These are phyloP conservation scores for Dothiorella sarmentorum DNA, from an alignment of 2,329 filamentous ascomycete species.

Conservation along the genomic window DNA sequence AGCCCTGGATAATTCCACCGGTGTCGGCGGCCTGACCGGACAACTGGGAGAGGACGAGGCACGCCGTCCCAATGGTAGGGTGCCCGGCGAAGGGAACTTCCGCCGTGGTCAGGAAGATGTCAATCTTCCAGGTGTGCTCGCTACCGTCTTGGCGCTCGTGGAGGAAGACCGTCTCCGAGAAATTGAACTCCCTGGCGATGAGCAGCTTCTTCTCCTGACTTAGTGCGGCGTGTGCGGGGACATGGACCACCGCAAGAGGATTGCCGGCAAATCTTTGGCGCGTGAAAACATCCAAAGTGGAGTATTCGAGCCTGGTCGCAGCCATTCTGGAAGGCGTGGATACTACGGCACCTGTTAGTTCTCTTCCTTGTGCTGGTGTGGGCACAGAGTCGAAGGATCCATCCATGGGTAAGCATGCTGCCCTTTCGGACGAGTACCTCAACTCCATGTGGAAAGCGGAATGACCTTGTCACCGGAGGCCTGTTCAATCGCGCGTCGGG, in stretches of 20 bases:
- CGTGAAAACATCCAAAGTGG: slow-evolving; percentile 50
- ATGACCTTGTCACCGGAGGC: not conserved
- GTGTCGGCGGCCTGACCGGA: slow-evolving; percentile 15
- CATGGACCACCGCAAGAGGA: slow-evolving; percentile 54
- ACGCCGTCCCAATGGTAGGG: slow-evolving; percentile 55
- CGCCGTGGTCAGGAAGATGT: slow-evolving; percentile 52
- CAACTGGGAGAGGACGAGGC: slow-evolving; percentile 41
- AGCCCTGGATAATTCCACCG: slow-evolving; percentile 32
- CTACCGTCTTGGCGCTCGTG: slow-evolving; percentile 36
- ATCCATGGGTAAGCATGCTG: not conserved
- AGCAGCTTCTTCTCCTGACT: slow-evolving; percentile 51
- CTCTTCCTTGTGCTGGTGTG: not conserved
- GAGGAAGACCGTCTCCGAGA: slow-evolving; percentile 57
- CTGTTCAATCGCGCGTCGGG: not conserved
- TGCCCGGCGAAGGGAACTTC: slow-evolving; percentile 59
- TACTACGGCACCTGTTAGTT: not conserved
- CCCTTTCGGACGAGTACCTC: not conserved
- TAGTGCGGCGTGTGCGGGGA: slow-evolving; percentile 36
- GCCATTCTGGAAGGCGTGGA: not conserved
- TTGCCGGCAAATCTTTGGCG: slow-evolving; percentile 49
- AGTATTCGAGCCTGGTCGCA: slow-evolving; percentile 28
- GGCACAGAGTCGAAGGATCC: not conserved
- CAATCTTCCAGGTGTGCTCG: slow-evolving; percentile 41
- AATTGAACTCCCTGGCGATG: slow-evolving; percentile 56
- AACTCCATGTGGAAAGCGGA: slow-evolving; percentile 10